These are phyloP conservation scores for Botryotinia convoluta DNA, from an alignment of 2,329 filamentous ascomycete genomes.

Conservation along the genomic window DNA sequence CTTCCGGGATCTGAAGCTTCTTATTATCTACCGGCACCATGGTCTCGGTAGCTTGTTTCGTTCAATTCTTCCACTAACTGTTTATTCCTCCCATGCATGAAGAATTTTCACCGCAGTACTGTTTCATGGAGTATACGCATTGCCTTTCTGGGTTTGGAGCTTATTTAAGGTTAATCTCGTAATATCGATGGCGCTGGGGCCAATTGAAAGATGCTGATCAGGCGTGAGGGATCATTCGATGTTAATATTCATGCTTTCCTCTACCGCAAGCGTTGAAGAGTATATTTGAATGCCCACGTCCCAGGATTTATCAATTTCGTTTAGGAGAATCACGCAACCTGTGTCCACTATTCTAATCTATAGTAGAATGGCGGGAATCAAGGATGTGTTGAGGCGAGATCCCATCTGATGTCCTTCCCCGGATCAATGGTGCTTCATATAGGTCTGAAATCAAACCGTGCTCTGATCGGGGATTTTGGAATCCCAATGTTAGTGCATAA, in stretches of 20 bases:
- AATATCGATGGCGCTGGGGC: accelerated
- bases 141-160: neutral
- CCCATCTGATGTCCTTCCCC: neutral
- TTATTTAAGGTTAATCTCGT: neutral
- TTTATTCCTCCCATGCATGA: neutral
- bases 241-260: too few relatives aligned
- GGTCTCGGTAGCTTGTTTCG: neutral
- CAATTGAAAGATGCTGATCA: neutral
- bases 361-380: neutral
- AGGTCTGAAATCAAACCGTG: neutral
- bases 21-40: neutral
- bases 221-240: neutral
- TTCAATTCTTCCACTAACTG: neutral
- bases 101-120: neutral
- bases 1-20: neutral
- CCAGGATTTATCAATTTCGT: too few relatives aligned
- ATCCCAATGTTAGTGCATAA: neutral
- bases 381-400: neutral
- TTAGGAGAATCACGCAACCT: neutral
- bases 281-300: neutral
- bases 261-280: neutral
- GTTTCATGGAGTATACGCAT: neutral
- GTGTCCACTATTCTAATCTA: neutral
- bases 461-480: neutral
- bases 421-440: slow-evolving; percentile 3